Conservation (phyloP, 805 yeast genomes). For the Kockiozyma suomiensis region DNA sequence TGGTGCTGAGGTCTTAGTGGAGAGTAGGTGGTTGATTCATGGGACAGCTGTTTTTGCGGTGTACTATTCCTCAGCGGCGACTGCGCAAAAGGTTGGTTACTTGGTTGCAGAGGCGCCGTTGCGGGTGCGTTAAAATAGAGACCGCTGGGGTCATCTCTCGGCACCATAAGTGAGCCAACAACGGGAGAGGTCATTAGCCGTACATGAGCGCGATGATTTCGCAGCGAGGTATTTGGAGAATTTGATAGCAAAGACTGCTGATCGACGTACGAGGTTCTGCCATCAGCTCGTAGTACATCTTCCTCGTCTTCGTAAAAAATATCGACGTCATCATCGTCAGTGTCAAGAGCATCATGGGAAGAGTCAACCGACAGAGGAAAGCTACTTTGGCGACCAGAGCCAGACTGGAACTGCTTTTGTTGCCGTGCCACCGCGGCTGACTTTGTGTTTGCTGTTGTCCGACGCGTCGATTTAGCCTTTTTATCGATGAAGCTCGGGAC, state of each 20-base stretch:
- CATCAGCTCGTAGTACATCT: constrained; percentile 1
- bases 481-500: constrained; percentile 1
- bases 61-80: constrained; percentile 10
- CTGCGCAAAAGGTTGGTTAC: background rate
- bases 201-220: constrained; percentile 38
- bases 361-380: constrained; percentile 18
- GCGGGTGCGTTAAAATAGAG: background rate
- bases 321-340: constrained; percentile 20
- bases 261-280: background rate
- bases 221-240: constrained; percentile 38
- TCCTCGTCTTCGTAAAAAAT: constrained; percentile 3
- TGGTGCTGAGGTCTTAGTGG: constrained; percentile 25
- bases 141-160: constrained; percentile 8
- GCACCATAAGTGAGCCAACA: background rate
- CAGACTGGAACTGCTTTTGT: background rate
- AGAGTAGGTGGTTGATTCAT: constrained; percentile 5
- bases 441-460: background rate
- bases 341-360: constrained; percentile 5
- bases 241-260: constrained; percentile 6
- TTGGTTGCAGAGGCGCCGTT: constrained; percentile 1
- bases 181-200: constrained; percentile 37
- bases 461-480: constrained; percentile 8
- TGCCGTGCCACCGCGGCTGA: background rate
- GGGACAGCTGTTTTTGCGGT: constrained; percentile 5
- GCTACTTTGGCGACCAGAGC: background rate